Conservation (phyloP, 805 yeast genomes). For the Candida vartiovaarae region DNA sequence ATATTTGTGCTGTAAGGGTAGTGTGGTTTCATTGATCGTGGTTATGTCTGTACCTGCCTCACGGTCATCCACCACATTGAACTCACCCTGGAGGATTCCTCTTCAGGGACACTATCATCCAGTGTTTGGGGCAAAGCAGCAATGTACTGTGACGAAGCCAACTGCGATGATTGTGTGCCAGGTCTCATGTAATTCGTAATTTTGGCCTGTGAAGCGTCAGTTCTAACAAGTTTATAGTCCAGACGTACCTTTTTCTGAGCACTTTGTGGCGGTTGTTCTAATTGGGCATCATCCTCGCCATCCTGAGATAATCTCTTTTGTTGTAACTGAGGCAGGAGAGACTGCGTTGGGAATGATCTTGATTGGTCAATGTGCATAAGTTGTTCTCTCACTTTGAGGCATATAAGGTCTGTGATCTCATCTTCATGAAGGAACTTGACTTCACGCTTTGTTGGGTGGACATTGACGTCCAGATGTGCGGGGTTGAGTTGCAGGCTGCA, state of each 20-base stretch:
- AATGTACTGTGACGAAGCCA: background rate
- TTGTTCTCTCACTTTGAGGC: constrained; percentile 39
- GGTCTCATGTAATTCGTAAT: constrained; percentile 30
- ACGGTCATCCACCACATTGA: no score
- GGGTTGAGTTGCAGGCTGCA: constrained; percentile 63
- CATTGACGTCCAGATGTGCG: constrained; percentile 77
- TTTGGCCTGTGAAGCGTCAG: constrained; percentile 59
- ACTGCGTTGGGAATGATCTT: constrained; percentile 62
- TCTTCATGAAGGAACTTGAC: constrained; percentile 82
- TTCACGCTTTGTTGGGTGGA: constrained; percentile 93
- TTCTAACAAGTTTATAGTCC: constrained; percentile 64
- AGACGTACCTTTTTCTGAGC: constrained; percentile 31
- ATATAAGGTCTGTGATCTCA: constrained; percentile 65
- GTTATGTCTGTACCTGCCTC: background rate
- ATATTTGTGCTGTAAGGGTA: background rate
- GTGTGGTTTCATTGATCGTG: background rate
- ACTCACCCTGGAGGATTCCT: no score
- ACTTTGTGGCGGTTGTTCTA: background rate
- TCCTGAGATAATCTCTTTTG: constrained; percentile 14
- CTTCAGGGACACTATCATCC: background rate
- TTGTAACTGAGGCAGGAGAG: constrained; percentile 32
- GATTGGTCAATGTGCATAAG: constrained; percentile 57
- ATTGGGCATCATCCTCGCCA: constrained; percentile 8
- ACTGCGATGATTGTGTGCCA: background rate
- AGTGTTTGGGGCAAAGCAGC: background rate